A percentile compares a stretch with the other conserved stretches of the same genome.
Conservation (phyloP, 495 filamentous ascomycete genomes). For the Hypoxylon rickii region DNA sequence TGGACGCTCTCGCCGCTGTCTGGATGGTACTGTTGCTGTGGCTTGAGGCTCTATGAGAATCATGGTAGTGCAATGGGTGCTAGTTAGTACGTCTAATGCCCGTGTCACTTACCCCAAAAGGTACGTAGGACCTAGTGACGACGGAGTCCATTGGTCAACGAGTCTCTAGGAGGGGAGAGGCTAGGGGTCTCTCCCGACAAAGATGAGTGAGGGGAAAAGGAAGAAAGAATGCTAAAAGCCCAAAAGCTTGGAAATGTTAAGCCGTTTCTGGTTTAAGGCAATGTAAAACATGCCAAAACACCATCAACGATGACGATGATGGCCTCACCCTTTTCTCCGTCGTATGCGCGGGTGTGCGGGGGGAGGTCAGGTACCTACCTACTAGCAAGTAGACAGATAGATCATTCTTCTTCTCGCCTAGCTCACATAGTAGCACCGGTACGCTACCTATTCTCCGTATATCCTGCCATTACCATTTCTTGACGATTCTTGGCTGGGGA, state of each 20-base stretch:
- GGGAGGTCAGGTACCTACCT: too few relatives aligned
- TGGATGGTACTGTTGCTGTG: conserved; percentile 3
- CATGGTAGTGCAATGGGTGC: conserved; percentile 4
- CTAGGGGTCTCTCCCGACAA: too few relatives aligned
- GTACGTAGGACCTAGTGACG: not conserved
- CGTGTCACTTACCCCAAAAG: conserved; percentile 1
- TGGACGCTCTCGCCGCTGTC: conserved; percentile 2
- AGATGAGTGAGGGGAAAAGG: conserved; percentile 14
- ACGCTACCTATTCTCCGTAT: too few relatives aligned
- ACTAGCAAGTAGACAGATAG: not conserved
- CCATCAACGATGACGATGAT: conserved; percentile 22
- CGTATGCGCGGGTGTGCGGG: not conserved
- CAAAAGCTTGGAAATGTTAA: conserved; percentile 9
- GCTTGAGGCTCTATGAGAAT: conserved; percentile 26
- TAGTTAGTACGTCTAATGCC: too few relatives aligned
- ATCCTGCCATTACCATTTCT: too few relatives aligned
- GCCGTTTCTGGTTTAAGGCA: conserved; percentile 13
- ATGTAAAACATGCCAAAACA: not conserved
- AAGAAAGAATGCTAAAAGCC: not conserved
- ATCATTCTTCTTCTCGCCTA: conserved; percentile 22
- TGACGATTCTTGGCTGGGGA: too few relatives aligned
- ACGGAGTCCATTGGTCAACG: not conserved
- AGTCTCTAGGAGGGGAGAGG: not conserved
- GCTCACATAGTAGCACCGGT: conserved; percentile 4
- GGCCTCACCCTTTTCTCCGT: conserved; percentile 7